These are phyloP conservation scores for Metschnikowia lunata DNA, from an alignment of 805 yeast genomes.

Conservation along the genomic window DNA sequence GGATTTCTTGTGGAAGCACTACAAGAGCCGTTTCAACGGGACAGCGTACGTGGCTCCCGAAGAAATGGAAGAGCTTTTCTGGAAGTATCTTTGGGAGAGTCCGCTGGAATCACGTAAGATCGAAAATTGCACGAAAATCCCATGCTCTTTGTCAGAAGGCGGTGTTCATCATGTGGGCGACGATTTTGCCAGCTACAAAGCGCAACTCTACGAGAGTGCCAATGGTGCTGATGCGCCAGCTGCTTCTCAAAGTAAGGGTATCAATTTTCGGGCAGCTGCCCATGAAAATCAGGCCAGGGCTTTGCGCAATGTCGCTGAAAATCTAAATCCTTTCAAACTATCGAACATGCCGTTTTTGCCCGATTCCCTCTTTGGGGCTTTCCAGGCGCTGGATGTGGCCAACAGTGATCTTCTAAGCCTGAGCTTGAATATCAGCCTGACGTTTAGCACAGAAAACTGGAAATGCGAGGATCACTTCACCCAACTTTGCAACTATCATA, in stretches of 20 bases:
- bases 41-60: background rate
- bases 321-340: constrained; percentile 52
- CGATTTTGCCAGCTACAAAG: constrained; percentile 14
- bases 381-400: constrained; percentile 39
- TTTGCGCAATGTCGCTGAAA: background rate
- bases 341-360: constrained; percentile 49
- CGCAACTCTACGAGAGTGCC: constrained; percentile 1
- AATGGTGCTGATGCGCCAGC: background rate
- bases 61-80: constrained; percentile 38
- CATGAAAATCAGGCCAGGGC: background rate
- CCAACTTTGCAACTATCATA: constrained; percentile 49
- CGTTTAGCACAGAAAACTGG: constrained; percentile 56
- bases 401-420: constrained; percentile 44
- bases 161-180: constrained; percentile 9
- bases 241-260: background rate
- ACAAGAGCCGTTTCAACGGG: background rate
- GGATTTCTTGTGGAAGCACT: constrained; percentile 22
- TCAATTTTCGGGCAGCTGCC: too few relatives aligned
- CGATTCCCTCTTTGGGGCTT: constrained; percentile 43
- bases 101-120: constrained; percentile 2
- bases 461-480: constrained; percentile 56
- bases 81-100: constrained; percentile 24
- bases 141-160: constrained; percentile 1
- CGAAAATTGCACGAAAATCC: constrained; percentile 5
- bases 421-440: constrained; percentile 47